Conservation (phyloP, 345 rosid species). For the Acer yangbiense region DNA sequence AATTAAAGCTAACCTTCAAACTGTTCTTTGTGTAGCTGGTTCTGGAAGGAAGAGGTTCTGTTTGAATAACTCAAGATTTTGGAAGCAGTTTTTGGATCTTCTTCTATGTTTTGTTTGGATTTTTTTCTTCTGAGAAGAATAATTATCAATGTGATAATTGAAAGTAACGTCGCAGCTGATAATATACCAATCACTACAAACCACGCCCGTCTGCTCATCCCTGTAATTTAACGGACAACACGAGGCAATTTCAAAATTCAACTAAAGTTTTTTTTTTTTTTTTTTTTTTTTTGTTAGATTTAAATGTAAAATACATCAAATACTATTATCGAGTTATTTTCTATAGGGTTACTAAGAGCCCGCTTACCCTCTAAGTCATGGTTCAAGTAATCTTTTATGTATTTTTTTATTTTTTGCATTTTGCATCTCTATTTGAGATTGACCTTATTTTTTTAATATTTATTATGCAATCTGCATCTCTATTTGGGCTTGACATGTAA, state of each 20-base stretch:
- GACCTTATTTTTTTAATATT: too few relatives aligned
- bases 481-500: too few relatives aligned
- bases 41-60: conserved; percentile 35
- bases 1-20: conserved; percentile 44
- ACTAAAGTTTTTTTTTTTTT: too few relatives aligned
- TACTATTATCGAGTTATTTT: too few relatives aligned
- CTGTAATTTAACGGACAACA: conserved; percentile 23
- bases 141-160: conserved; percentile 23
- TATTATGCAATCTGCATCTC: too few relatives aligned
- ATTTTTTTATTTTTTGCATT: too few relatives aligned
- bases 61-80: conserved; percentile 30
- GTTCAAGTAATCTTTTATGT: too few relatives aligned
- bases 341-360: too few relatives aligned
- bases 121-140: conserved; percentile 32
- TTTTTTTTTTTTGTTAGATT: too few relatives aligned
- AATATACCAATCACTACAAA: conserved; percentile 30
- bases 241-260: conserved; percentile 8
- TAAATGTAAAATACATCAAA: neutral
- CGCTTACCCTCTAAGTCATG: too few relatives aligned
- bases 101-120: conserved; percentile 8
- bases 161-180: conserved; percentile 32
- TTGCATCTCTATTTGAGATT: too few relatives aligned
- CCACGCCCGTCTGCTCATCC: conserved; percentile 35
- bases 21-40: conserved; percentile 31
- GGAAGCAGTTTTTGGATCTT: conserved; percentile 37